Evolutionary conservation across 331 rosid genomes (phyloP).

Genomic region (Malus hybrid): DNA sequence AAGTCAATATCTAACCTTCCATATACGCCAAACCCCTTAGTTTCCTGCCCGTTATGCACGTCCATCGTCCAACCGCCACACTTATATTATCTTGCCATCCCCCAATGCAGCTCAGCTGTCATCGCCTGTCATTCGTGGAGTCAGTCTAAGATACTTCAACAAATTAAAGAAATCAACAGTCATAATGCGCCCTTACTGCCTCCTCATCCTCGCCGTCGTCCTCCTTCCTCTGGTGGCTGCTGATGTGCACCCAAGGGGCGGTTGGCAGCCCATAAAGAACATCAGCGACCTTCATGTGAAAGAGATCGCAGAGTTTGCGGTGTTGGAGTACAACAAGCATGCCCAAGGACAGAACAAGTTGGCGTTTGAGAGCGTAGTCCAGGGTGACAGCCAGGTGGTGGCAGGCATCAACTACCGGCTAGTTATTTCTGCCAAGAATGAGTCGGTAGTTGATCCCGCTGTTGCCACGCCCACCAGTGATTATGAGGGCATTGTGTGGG

Average conservation of each 20-base stretch:
- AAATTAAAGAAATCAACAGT: background rate
- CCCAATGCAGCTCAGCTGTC: background rate
- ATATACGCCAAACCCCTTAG: background rate
- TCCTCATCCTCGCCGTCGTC: constrained; percentile 6
- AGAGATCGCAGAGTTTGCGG: constrained; percentile 46
- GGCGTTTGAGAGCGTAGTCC: constrained; percentile 24
- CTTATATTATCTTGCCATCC: background rate
- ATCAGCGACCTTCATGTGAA: constrained; percentile 22
- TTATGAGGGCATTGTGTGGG: constrained; percentile 43
- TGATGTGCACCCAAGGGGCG: constrained; percentile 13
- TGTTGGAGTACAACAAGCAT: constrained; percentile 35
- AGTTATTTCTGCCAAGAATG: constrained; percentile 15
- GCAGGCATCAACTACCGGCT: constrained; percentile 53
- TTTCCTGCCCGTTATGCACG: background rate
- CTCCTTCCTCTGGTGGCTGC: background rate
- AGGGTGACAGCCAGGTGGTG: constrained; percentile 53
- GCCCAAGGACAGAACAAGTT: constrained; percentile 6
- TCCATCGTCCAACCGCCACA: background rate
- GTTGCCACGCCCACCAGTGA: background rate
- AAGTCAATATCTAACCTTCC: background rate
- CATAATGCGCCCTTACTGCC: background rate
- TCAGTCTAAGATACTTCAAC: background rate
- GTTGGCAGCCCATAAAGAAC: constrained; percentile 33
- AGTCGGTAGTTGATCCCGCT: background rate
- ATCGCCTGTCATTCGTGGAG: background rate